These are phyloP conservation scores for Tuber aestivum DNA, from an alignment of 495 filamentous ascomycete species.

Conservation along the genomic window DNA sequence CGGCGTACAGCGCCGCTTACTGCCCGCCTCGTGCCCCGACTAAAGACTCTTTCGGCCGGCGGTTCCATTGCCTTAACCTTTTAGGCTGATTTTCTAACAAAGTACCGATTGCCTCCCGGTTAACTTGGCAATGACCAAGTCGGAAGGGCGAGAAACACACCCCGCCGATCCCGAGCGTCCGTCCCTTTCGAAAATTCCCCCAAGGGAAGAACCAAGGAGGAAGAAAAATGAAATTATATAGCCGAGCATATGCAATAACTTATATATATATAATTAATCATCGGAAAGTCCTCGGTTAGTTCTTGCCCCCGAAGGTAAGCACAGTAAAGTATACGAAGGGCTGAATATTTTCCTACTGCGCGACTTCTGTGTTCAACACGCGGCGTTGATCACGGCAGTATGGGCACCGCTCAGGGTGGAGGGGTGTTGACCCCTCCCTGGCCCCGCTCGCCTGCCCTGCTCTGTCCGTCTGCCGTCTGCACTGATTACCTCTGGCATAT, in stretches of 20 bases:
- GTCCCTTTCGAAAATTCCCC: background rate
- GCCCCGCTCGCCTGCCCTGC: background rate
- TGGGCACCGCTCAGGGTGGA: background rate
- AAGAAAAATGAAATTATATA: background rate
- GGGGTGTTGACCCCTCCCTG: background rate
- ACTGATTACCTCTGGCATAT: background rate
- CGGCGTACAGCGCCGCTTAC: conserved; percentile 3
- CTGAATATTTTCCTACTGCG: background rate
- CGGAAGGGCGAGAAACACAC: background rate
- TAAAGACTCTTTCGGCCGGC: conserved; percentile 16
- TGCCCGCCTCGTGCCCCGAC: background rate
- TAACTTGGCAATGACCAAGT: background rate
- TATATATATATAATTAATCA: background rate
- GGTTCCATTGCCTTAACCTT: background rate
- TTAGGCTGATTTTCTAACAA: background rate
- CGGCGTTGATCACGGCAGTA: background rate
- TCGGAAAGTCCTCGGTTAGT: background rate
- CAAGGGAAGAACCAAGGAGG: background rate
- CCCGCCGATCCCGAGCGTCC: background rate
- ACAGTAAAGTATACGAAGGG: background rate
- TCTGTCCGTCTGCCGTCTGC: background rate
- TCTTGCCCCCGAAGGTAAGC: background rate
- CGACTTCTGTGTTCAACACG: background rate
- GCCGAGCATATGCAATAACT: background rate
- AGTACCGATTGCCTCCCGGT: background rate